Conservation (phyloP, 2,329 filamentous ascomycete species). For the Intubia oerlemansii region DNA sequence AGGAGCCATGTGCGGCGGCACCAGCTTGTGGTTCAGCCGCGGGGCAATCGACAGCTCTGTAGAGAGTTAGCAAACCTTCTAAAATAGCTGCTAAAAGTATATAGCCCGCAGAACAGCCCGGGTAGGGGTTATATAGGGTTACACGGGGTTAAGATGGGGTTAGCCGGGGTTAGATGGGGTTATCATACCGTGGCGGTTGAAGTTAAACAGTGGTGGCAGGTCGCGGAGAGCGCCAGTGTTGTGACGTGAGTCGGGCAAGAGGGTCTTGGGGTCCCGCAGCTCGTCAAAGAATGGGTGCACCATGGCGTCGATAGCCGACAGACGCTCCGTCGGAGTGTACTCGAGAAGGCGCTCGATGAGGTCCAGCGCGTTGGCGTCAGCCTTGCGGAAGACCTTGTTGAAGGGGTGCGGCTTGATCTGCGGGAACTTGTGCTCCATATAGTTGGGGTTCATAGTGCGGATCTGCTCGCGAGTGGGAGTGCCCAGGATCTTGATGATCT, state of each 20-base stretch:
- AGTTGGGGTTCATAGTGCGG: conserved; percentile 99
- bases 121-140: too few relatives aligned
- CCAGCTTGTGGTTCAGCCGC: conserved; percentile 66
- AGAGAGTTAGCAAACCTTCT: background rate
- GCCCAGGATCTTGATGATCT: conserved; percentile 97
- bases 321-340: conserved; percentile 90
- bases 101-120: background rate
- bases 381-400: conserved; percentile 97
- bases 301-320: conserved; percentile 90
- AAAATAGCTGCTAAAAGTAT: background rate
- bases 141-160: too few relatives aligned
- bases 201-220: conserved; percentile 77
- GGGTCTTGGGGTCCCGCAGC: conserved; percentile 74
- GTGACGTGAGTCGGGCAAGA: conserved; percentile 85
- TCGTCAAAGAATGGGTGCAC: conserved; percentile 98
- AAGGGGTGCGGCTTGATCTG: conserved; percentile 99
- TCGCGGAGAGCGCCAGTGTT: conserved; percentile 61
- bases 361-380: conserved; percentile 79
- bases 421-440: conserved; percentile 99
- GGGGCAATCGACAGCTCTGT: conserved; percentile 84
- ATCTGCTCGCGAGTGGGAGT: conserved; percentile 96
- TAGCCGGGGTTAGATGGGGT: too few relatives aligned
- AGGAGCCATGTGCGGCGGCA: conserved; percentile 62
- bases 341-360: conserved; percentile 84
- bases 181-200: conserved; percentile 86